Conservation (phyloP, 441 rosid genomes). For the Euphorbia neoarborescens region DNA sequence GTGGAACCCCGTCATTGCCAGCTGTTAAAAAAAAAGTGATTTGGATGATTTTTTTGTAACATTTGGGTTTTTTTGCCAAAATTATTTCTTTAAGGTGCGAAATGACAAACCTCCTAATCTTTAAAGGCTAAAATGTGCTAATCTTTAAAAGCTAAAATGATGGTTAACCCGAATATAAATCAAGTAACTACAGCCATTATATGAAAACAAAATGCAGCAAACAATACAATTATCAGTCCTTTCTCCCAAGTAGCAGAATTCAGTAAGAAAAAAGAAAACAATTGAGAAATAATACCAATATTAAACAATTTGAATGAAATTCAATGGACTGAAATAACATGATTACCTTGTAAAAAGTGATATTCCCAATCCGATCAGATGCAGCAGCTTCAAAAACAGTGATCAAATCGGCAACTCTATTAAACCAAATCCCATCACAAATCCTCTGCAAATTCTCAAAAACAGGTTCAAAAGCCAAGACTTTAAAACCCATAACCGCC, state of each 20-base stretch:
- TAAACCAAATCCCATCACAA: slow-evolving; percentile 93
- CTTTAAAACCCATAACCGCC: slow-evolving; percentile 81
- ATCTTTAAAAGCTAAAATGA: no score
- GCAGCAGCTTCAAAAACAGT: slow-evolving; percentile 81
- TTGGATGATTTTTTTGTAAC: no score
- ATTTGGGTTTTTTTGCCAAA: no score
- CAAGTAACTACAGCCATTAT: no score
- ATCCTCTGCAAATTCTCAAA: slow-evolving; percentile 86
- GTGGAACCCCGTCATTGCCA: no score
- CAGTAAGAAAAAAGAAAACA: not conserved
- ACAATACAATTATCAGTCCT: not conserved
- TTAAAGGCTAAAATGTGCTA: no score
- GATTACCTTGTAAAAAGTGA: slow-evolving; percentile 78
- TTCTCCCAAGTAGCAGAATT: slow-evolving; percentile 1
- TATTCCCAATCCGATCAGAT: slow-evolving; percentile 67
- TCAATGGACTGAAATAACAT: not conserved
- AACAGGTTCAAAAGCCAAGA: slow-evolving; percentile 80
- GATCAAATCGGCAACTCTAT: slow-evolving; percentile 51
- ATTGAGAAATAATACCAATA: not conserved
- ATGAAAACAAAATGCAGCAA: not conserved
- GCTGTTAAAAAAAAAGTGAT: no score
- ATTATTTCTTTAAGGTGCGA: no score
- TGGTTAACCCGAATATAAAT: no score
- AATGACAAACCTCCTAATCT: no score
- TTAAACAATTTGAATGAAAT: not conserved